Percentiles rank a stretch among this genome's conserved stretches.
Evolutionary conservation across 2,329 filamentous ascomycete species (phyloP).

Genomic region (Cephalotrichum gorgonifer): DNA sequence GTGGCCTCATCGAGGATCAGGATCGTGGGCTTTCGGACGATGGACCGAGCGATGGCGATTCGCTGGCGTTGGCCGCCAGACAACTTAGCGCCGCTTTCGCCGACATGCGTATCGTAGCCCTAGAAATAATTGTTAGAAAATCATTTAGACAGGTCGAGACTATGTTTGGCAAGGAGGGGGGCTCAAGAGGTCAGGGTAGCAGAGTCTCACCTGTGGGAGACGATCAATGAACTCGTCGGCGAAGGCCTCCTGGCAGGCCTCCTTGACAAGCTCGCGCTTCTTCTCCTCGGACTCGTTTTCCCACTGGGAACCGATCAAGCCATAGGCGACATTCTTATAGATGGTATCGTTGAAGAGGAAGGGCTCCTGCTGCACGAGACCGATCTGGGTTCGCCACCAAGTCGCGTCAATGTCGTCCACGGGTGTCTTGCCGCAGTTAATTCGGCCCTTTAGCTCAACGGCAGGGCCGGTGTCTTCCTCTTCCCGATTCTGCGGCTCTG

Average conservation of each 20-base stretch:
- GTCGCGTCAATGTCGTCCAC: slow-evolving; percentile 17
- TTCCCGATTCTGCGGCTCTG: not conserved
- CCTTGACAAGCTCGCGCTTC: slow-evolving; percentile 43
- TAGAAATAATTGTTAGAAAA: slow-evolving; percentile 16
- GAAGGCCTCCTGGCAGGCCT: slow-evolving; percentile 57
- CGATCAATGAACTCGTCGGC: slow-evolving; percentile 59
- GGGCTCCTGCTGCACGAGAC: slow-evolving; percentile 42
- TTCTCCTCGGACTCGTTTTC: slow-evolving; percentile 29
- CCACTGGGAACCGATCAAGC: slow-evolving; percentile 41
- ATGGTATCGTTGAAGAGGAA: slow-evolving; percentile 39
- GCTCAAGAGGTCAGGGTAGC: slow-evolving; percentile 1
- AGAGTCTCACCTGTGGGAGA: slow-evolving; percentile 38
- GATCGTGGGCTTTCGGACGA: slow-evolving; percentile 61
- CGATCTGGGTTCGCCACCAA: slow-evolving; percentile 35
- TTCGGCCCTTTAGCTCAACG: slow-evolving; percentile 6
- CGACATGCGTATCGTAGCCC: slow-evolving; percentile 64
- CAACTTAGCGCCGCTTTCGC: slow-evolving; percentile 67
- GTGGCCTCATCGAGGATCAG: slow-evolving; percentile 72
- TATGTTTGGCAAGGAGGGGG: not conserved
- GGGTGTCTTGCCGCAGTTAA: slow-evolving; percentile 9
- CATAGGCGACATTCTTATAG: slow-evolving; percentile 51
- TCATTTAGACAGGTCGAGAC: not conserved
- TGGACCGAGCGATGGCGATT: slow-evolving; percentile 65
- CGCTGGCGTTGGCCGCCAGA: slow-evolving; percentile 82
- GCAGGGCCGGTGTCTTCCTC: slow-evolving; percentile 3